These are phyloP conservation scores for Sporothrix variecibatus DNA, from an alignment of 2,329 filamentous ascomycete genomes.

Conservation along the genomic window DNA sequence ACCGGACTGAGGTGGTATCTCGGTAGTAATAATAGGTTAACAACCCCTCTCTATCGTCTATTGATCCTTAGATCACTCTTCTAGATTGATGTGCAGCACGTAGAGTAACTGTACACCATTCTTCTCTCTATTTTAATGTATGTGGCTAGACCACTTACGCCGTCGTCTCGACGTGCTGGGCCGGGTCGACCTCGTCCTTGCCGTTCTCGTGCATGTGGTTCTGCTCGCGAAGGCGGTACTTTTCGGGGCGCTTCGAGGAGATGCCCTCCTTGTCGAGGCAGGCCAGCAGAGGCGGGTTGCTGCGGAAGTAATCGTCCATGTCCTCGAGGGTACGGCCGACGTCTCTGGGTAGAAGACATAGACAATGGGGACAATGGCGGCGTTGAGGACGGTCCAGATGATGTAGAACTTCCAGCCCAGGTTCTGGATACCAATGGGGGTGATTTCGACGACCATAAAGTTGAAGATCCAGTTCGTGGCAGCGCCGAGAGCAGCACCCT, in stretches of 20 bases:
- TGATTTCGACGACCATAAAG: constrained; percentile 65
- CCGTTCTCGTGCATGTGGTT: constrained; percentile 14
- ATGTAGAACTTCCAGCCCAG: constrained; percentile 57
- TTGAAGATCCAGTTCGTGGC: constrained; percentile 43
- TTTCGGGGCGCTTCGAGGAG: constrained; percentile 12
- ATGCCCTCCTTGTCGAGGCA: constrained; percentile 7
- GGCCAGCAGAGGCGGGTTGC: constrained; percentile 5
- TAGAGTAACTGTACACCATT: too few species aligned
- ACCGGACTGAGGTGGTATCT: neutral
- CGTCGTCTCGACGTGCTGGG: constrained; percentile 1
- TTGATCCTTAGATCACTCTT: neutral
- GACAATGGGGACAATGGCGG: constrained; percentile 54
- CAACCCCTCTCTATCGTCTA: neutral
- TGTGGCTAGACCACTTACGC: constrained; percentile 19
- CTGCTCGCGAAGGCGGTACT: constrained; percentile 14
- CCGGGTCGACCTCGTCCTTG: neutral
- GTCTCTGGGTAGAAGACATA: constrained; percentile 59
- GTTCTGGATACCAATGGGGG: constrained; percentile 57
- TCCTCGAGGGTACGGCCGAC: constrained; percentile 62
- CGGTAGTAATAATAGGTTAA: neutral
- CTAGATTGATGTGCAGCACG: neutral
- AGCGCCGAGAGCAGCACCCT: constrained; percentile 58
- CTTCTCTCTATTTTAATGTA: too few species aligned
- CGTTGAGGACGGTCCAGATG: constrained; percentile 57
- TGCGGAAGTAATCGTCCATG: constrained; percentile 64